A percentile compares a stretch with the other conserved stretches of the same genome.
Evolutionary conservation across 306 rosid genomes (phyloP).

Genomic region (Lathyrus aphaca): DNA sequence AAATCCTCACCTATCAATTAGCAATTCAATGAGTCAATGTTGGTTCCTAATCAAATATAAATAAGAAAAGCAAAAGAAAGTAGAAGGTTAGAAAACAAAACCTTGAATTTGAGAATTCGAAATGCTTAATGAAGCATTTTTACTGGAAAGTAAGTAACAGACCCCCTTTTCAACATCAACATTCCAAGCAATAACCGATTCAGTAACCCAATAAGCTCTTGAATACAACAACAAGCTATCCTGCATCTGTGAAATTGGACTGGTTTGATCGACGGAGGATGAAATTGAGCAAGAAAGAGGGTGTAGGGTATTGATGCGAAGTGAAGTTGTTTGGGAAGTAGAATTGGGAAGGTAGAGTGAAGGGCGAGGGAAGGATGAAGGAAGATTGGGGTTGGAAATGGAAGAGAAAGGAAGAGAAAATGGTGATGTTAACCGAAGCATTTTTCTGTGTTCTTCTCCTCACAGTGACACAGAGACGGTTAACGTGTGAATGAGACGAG

Average conservation of each 20-base stretch:
- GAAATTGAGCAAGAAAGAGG: slow-evolving; percentile 44
- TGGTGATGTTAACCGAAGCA: slow-evolving; percentile 47
- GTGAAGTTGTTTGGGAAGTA: slow-evolving; percentile 27
- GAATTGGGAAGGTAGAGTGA: slow-evolving; percentile 41
- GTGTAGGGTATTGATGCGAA: slow-evolving; percentile 28
- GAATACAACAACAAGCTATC: slow-evolving; percentile 58
- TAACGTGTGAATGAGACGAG: neutral
- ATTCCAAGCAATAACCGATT: slow-evolving; percentile 81
- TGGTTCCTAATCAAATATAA: slow-evolving; percentile 17
- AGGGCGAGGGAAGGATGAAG: slow-evolving; percentile 35
- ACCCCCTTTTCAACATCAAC: slow-evolving; percentile 56
- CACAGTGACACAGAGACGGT: slow-evolving; percentile 1
- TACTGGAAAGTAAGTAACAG: slow-evolving; percentile 67
- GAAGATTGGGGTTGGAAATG: slow-evolving; percentile 23
- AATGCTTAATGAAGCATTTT: slow-evolving; percentile 57
- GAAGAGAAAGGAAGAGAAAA: slow-evolving; percentile 36
- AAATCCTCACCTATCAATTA: slow-evolving; percentile 71
- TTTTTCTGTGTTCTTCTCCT: slow-evolving; percentile 28
- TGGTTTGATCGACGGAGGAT: slow-evolving; percentile 39
- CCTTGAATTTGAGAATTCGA: slow-evolving; percentile 63
- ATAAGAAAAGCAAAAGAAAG: slow-evolving; percentile 2
- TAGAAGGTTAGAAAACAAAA: slow-evolving; percentile 33
- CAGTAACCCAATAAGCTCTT: slow-evolving; percentile 79
- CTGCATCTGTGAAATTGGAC: slow-evolving; percentile 62
- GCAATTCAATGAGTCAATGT: slow-evolving; percentile 35